Evolutionary conservation across 306 rosid species (phyloP).

Genomic region (Herpetospermum pedunculosum): DNA sequence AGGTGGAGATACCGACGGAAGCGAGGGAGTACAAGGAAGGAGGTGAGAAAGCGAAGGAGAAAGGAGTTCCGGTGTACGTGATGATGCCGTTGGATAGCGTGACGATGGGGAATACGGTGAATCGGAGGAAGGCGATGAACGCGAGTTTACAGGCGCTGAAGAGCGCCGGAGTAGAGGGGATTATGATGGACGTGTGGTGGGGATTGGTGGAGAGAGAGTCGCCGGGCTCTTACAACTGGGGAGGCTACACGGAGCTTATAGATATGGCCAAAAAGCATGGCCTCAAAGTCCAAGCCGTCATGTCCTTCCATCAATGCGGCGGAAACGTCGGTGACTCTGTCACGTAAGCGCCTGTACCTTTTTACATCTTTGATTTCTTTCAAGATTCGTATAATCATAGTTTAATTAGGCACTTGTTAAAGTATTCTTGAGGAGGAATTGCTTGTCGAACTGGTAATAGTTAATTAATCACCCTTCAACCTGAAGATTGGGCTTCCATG

Average conservation of each 20-base stretch:
- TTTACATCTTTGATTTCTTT: background rate
- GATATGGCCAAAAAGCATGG: slow-evolving; percentile 92
- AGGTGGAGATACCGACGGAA: slow-evolving; percentile 11
- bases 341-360: slow-evolving; percentile 38
- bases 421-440: background rate
- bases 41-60: slow-evolving; percentile 1
- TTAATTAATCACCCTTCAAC: background rate
- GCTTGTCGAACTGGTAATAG: background rate
- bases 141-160: slow-evolving; percentile 74
- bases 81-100: slow-evolving; percentile 97
- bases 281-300: slow-evolving; percentile 90
- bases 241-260: slow-evolving; percentile 64
- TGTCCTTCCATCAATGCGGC: slow-evolving; percentile 94
- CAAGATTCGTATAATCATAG: background rate
- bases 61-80: slow-evolving; percentile 85
- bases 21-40: slow-evolving; percentile 23
- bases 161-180: slow-evolving; percentile 91
- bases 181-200: slow-evolving; percentile 99
- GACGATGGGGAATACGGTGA: slow-evolving; percentile 63
- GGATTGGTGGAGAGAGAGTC: slow-evolving; percentile 81
- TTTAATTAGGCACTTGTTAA: background rate
- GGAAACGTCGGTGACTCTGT: slow-evolving; percentile 97
- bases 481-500: background rate
- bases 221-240: slow-evolving; percentile 78
- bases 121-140: slow-evolving; percentile 71